phyloP scores from a whole-genome alignment of 1,284 basidiomycete genomes.

The Abortiporus biennis region DNA sequence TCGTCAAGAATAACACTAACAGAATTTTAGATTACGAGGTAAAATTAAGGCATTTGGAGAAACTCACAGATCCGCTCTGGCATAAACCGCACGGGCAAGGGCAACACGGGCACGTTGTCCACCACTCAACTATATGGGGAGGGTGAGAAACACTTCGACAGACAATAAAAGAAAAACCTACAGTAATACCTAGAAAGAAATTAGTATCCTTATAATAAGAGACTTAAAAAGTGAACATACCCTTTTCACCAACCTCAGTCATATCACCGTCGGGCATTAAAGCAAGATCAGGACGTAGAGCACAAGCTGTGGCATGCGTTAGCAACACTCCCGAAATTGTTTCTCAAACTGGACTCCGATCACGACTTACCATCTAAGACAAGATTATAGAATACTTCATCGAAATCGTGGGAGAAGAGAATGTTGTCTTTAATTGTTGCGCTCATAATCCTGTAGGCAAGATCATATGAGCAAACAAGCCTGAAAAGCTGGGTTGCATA shows the following conservation, averaged over 20 bases:
- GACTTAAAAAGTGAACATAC: slow-evolving; percentile 19
- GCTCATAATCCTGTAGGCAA: slow-evolving; percentile 64
- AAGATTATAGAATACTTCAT: slow-evolving; percentile 69
- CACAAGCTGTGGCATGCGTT: slow-evolving; percentile 79
- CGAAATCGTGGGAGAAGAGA: slow-evolving; percentile 84
- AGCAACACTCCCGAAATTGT: not conserved
- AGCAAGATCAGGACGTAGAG: slow-evolving; percentile 74
- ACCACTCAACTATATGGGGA: slow-evolving; percentile 41
- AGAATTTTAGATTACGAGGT: not conserved
- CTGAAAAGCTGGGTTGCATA: slow-evolving; percentile 7
- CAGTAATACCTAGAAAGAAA: slow-evolving; percentile 29
- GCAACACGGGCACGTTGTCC: slow-evolving; percentile 65
- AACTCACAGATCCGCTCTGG: slow-evolving; percentile 35
- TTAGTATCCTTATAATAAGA: not conserved
- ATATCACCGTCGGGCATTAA: slow-evolving; percentile 68
- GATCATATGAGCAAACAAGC: slow-evolving; percentile 5
- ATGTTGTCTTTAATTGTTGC: slow-evolving; percentile 86
- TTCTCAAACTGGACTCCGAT: not conserved
- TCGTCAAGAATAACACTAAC: slow-evolving; percentile 44
- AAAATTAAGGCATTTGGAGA: slow-evolving; percentile 16
- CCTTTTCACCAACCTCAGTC: slow-evolving; percentile 76
- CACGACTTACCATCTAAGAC: slow-evolving; percentile 59
- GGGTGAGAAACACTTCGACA: not conserved
- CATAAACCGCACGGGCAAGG: slow-evolving; percentile 38
- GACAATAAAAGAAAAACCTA: slow-evolving; percentile 15